Percentiles rank a stretch among this genome's conserved stretches.
Evolutionary conservation across 2,329 filamentous ascomycete species (phyloP).

Genomic region (Talaromyces sp.): DNA sequence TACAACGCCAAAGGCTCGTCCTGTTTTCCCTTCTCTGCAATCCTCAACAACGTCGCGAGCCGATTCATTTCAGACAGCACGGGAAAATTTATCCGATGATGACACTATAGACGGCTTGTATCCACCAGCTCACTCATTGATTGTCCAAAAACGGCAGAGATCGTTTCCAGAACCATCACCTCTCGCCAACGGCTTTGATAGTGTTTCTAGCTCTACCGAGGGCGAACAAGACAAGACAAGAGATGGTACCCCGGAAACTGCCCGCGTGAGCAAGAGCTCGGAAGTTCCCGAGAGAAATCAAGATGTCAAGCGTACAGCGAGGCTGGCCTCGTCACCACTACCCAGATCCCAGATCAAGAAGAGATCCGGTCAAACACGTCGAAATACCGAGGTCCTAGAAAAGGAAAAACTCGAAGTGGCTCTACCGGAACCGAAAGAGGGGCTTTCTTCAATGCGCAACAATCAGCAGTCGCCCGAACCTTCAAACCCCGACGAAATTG

Average conservation of each 20-base stretch:
- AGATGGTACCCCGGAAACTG: not conserved
- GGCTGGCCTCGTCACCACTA: slow-evolving; percentile 3
- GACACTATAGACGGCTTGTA: slow-evolving; percentile 49
- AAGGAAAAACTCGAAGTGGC: not conserved
- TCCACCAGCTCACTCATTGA: slow-evolving; percentile 15
- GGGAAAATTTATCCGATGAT: slow-evolving; percentile 61
- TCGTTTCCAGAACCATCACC: slow-evolving; percentile 18
- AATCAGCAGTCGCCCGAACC: not conserved
- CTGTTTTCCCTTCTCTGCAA: slow-evolving; percentile 53
- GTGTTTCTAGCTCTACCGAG: slow-evolving; percentile 27
- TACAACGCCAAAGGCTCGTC: slow-evolving; percentile 34
- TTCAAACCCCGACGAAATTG: slow-evolving; percentile 42
- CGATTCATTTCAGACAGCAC: slow-evolving; percentile 70
- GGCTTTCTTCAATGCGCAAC: not conserved
- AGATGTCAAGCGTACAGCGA: not conserved
- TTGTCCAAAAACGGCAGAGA: slow-evolving; percentile 31
- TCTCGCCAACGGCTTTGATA: slow-evolving; percentile 36
- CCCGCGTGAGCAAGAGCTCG: not conserved
- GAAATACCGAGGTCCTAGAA: not conserved
- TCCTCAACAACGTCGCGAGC: slow-evolving; percentile 55
- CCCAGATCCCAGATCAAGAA: not conserved
- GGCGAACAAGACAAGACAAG: not conserved
- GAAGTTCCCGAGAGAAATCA: slow-evolving; percentile 20
- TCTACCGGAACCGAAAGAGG: not conserved
- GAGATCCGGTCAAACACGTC: not conserved